Base-by-base conservation (phyloP, 805 yeast genomes). In the Geotrichum ghanense region DNA sequence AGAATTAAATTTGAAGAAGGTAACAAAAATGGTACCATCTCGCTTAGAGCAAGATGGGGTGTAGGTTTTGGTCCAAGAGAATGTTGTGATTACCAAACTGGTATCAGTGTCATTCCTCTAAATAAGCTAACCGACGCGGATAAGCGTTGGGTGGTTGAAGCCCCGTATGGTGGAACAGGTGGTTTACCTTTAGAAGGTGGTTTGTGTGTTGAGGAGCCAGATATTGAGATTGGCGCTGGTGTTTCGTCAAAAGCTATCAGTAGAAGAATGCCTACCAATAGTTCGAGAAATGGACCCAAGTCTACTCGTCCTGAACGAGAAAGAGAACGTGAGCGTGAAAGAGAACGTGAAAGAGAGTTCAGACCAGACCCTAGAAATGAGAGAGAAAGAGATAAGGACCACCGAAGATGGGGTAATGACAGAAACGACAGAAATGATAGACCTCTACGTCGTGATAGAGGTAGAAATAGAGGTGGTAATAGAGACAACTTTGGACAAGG, bases 51-150 rank as follows among this genome's bases (percentile, higher is more conserved):
- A 3, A 76, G 96, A 61, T 92, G 98, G 98, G 98, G 97, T 54
- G 97, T 92, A 51, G 98, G 98, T 1, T 92, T 84, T 60, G 98
- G 98, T 3, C 98, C 98, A 46, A 79, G 98, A 69, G 97, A 92
- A 64, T 90, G 97, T 70, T 86, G 95, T 63, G 94, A 92, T 65
- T 92, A 92, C 65, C 89, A 81, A 59, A 81, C 81, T 48, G 98
- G 98, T 51, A 73, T 81, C 34, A 83, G 95, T 50, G 76, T 88
- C 31, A 87, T 92, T 51, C 96, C 97, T 14, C 68, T 92, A 44
- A 76, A 76, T 49, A 76, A 96, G 57, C 73, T 92, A 55, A 92
- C 98, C 0, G 98, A 92, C 50, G 95, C 97, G 19, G 98, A 92
- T 64, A 78, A 73, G 58, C 72, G 82, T 51, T 92, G 98, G 98